Base-by-base conservation (phyloP, 768 basidiomycete species). In the Mycena venus region DNA sequence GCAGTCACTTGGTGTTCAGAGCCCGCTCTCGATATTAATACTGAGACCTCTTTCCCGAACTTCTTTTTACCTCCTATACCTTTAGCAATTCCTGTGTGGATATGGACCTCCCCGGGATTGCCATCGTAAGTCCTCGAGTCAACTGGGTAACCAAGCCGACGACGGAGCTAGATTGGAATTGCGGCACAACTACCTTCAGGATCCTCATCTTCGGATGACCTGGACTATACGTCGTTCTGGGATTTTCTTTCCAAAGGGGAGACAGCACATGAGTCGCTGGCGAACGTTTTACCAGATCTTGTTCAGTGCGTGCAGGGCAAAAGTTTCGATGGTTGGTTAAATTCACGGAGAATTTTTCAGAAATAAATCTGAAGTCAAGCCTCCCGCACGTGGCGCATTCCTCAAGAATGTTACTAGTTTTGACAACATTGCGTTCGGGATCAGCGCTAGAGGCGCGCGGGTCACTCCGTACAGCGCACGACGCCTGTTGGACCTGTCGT, bases 211-310 rank as follows among this genome's bases (percentile, higher is more conserved):
- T 7, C 56, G 1, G 42, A 36, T 7, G 68, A 69, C 47, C 47
- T 69, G 17, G 59, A 69, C 47, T 69, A 69, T 27, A 17, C 68
- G 2, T 25, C 68, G 4, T 69, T 69, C 25, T 69, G 68, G 68
- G 59, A 69, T 10, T 69, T 69, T 23, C 59, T 69, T 12, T 44
- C 60, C 1, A 27, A 47, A 5, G 58, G 68, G 9, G 47, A 25
- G 31, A 69, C 17, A 3, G 68, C 68, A 19, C 47, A 69, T 14
- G 58, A 69, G 59, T 32, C 68, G 10, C 31, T 69, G 15, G 34
- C 19, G 19, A 25, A 15, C n/a, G 19, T 49, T 17, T 21, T 60
- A n/a, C 68, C 68, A 11, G 68, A 61, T 19, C 38, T 61, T 17
- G 15, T 23, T 14, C 14, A 47, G 68, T 69, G 27, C 17, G 68